Evolutionary conservation across 148 eudicot species (phyloP).

Genomic region (Rhododendron ferrugineum): DNA sequence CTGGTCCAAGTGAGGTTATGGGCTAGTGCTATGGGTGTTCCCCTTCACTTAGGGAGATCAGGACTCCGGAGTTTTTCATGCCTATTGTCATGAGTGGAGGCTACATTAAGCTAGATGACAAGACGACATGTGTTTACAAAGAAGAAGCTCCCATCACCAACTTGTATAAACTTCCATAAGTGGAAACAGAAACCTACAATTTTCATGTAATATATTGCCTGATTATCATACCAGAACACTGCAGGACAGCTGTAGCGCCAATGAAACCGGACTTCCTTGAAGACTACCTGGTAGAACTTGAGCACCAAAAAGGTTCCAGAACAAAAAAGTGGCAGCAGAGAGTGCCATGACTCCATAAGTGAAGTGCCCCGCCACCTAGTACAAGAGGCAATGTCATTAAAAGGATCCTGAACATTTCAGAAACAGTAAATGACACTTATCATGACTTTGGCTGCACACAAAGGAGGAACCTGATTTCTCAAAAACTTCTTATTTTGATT

Average conservation of each 20-base stretch:
- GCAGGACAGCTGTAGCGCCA: conserved; percentile 95
- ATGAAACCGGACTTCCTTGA: conserved; percentile 71
- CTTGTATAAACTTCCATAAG: conserved; percentile 7
- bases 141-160: background rate
- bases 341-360: conserved; percentile 96
- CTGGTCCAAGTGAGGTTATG: background rate
- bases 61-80: background rate
- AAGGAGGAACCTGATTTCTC: background rate
- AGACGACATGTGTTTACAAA: background rate
- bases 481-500: background rate
- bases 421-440: background rate
- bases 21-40: background rate
- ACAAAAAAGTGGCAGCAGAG: conserved; percentile 92
- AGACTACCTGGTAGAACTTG: conserved; percentile 60
- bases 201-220: background rate
- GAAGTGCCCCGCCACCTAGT: conserved; percentile 85
- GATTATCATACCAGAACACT: conserved; percentile 66
- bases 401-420: conserved; percentile 2
- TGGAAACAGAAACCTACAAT: background rate
- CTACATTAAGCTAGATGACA: background rate
- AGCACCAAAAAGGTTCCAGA: conserved; percentile 83
- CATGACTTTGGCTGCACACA: background rate
- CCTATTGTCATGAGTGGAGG: background rate
- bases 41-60: background rate
- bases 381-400: conserved; percentile 6